Evolutionary conservation across 176 grass and related monocot genomes (phyloP).

Genomic region (Panicum miliaceum): DNA sequence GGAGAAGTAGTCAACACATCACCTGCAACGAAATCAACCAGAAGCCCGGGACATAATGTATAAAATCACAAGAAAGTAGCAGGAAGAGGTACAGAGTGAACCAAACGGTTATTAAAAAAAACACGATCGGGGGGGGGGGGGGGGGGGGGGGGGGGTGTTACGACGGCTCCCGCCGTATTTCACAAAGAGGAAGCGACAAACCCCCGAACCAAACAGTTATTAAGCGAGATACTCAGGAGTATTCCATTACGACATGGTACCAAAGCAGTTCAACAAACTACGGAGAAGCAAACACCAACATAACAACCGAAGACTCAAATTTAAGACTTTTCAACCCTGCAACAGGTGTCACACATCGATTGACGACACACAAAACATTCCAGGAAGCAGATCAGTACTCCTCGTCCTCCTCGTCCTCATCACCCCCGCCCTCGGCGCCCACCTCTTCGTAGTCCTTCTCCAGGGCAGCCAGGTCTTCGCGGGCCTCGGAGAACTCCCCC

Average conservation of each 20-base stretch:
- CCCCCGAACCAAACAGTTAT: too few relatives aligned
- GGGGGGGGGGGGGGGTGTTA: too few relatives aligned
- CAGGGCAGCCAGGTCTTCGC: conserved; percentile 52
- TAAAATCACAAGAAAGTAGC: too few relatives aligned
- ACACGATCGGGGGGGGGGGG: too few relatives aligned
- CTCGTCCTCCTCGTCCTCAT: conserved; percentile 38
- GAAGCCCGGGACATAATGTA: too few relatives aligned
- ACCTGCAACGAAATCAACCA: too few relatives aligned
- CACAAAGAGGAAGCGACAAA: not conserved
- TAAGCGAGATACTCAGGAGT: not conserved
- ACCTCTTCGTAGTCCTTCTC: conserved; percentile 61
- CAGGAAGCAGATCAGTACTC: conserved; percentile 45
- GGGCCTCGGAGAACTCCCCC: conserved; percentile 50
- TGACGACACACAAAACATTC: not conserved
- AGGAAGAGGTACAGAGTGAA: too few relatives aligned
- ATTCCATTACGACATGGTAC: not conserved
- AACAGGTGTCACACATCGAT: not conserved
- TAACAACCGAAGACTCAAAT: not conserved
- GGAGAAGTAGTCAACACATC: too few relatives aligned
- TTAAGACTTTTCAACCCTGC: not conserved
- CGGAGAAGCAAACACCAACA: not conserved
- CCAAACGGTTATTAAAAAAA: not conserved
- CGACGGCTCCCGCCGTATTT: too few relatives aligned
- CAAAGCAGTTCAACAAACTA: not conserved
- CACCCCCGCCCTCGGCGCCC: conserved; percentile 27